Conservation (phyloP, 352 stramenopile species). For the Phytophthora pseudosyringae region DNA sequence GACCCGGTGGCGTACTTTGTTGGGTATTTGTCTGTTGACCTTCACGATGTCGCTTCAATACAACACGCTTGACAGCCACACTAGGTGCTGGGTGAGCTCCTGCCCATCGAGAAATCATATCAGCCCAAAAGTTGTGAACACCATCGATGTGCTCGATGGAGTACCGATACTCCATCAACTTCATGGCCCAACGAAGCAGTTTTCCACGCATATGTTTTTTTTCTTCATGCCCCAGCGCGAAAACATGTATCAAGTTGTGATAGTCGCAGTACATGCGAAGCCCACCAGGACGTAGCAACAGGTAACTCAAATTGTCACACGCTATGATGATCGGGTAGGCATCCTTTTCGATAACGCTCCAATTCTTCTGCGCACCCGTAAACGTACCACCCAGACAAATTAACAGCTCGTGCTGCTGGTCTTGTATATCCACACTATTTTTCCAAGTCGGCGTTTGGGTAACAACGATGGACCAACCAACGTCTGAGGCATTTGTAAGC, state of each 20-base stretch:
- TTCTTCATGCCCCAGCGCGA: not conserved
- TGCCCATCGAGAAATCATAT: not conserved
- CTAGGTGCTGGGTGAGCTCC: not conserved
- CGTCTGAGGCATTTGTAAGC: not conserved
- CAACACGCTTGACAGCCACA: too few relatives aligned
- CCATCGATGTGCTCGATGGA: not conserved
- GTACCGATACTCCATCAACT: not conserved
- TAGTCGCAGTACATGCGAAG: conserved; percentile 4
- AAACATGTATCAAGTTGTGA: not conserved
- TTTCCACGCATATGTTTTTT: conserved; percentile 1
- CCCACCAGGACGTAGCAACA: not conserved
- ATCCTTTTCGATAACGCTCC: conserved; percentile 1
- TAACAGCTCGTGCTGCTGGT: not conserved
- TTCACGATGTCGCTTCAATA: too few relatives aligned
- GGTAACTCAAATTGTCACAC: not conserved
- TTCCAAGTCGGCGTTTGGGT: not conserved
- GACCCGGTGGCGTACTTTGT: not conserved
- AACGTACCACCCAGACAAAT: not conserved
- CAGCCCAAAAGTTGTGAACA: not conserved
- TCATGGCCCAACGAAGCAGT: not conserved
- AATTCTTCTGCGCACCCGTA: not conserved
- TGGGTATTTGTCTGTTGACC: too few relatives aligned
- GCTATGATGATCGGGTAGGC: not conserved
- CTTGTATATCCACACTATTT: not conserved
- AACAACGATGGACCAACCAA: not conserved